These are phyloP conservation scores for Pseudomonodictys pantanalensis DNA, from an alignment of 495 filamentous ascomycete genomes.

Conservation along the genomic window DNA sequence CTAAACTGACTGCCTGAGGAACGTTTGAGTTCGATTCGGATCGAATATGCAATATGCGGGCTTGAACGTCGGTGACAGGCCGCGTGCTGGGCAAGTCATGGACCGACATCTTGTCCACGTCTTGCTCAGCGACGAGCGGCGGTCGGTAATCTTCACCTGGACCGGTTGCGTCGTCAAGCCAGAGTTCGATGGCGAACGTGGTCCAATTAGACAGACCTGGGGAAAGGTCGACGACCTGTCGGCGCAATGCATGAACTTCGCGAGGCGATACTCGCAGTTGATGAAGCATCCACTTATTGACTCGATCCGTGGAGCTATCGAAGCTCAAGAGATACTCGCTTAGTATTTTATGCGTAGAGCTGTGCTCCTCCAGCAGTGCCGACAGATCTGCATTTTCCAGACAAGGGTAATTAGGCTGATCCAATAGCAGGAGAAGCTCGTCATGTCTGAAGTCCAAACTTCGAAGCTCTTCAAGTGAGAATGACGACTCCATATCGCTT, in stretches of 20 bases:
- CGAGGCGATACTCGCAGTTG: slow-evolving; percentile 25
- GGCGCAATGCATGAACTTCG: slow-evolving; percentile 19
- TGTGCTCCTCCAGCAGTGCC: slow-evolving; percentile 8
- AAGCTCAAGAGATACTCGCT: slow-evolving; percentile 27
- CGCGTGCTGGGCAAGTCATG: too few relatives aligned
- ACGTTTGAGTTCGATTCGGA: too few relatives aligned
- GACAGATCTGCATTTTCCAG: slow-evolving; percentile 5
- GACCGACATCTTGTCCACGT: too few relatives aligned
- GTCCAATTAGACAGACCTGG: slow-evolving; percentile 15
- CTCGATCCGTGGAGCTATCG: slow-evolving; percentile 17
- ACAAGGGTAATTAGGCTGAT: background rate
- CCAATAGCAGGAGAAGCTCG: background rate
- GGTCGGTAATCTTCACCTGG: background rate
- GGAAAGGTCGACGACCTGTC: background rate
- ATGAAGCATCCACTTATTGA: slow-evolving; percentile 29
- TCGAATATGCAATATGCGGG: too few relatives aligned
- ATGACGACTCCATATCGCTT: background rate
- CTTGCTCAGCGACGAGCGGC: background rate
- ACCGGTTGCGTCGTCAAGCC: background rate
- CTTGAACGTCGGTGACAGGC: too few relatives aligned
- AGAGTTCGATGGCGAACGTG: slow-evolving; percentile 4
- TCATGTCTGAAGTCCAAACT: background rate
- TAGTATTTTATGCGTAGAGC: slow-evolving; percentile 14
- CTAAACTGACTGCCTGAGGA: too few relatives aligned
- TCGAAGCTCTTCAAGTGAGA: background rate